These are phyloP conservation scores for Prunella vulgaris DNA, from an alignment of 257 asterid genomes.

Conservation along the genomic window DNA sequence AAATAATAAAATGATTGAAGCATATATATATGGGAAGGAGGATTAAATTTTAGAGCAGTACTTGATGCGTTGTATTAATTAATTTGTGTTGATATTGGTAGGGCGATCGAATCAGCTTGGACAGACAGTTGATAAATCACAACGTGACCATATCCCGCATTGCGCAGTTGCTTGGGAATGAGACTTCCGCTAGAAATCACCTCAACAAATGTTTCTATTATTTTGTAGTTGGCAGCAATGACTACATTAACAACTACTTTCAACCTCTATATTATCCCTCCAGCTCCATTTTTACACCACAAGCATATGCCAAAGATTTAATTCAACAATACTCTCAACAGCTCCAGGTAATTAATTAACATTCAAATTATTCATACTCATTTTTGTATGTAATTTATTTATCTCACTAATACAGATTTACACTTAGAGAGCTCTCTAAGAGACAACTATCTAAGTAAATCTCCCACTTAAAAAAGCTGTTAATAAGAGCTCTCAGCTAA, in stretches of 20 bases:
- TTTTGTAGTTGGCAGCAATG: constrained; percentile 46
- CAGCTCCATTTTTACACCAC: constrained; percentile 23
- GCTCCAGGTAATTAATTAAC: constrained; percentile 23
- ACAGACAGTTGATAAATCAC: constrained; percentile 35
- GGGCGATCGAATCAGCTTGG: constrained; percentile 18
- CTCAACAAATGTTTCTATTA: constrained; percentile 37
- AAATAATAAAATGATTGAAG: too few species aligned
- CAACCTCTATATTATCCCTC: constrained; percentile 25
- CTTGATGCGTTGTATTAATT: too few species aligned
- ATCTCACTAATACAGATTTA: too few species aligned
- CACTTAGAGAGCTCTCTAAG: too few species aligned
- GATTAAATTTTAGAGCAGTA: too few species aligned
- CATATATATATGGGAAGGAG: too few species aligned
- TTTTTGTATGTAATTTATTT: too few species aligned
- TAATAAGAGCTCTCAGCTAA: too few species aligned
- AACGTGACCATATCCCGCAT: constrained; percentile 15
- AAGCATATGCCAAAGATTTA: constrained; percentile 27
- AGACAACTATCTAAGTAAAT: too few species aligned
- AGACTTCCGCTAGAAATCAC: constrained; percentile 5
- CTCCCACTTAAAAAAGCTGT: too few species aligned
- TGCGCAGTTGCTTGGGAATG: constrained; percentile 19
- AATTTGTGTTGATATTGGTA: background rate
- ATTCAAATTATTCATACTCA: too few species aligned
- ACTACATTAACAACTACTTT: constrained; percentile 47
- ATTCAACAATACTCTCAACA: constrained; percentile 32